Conservation (phyloP, 148 eudicot genomes). For the Amaranthus hypochondriacus region DNA sequence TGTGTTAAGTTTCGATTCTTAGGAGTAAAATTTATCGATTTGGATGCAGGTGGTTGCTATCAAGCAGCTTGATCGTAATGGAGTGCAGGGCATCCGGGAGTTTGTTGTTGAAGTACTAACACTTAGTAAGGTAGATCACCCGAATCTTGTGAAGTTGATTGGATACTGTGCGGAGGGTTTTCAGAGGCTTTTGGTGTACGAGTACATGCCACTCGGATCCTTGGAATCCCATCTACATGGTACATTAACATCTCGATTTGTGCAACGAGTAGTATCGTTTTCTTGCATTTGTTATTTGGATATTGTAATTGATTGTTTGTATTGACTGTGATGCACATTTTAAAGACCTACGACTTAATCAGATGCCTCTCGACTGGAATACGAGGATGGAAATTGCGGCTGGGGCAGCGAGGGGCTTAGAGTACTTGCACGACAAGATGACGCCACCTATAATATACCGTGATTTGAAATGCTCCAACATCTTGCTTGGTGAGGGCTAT, state of each 20-base stretch:
- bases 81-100: constrained; percentile 68
- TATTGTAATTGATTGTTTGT: background rate
- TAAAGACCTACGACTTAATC: constrained; percentile 35
- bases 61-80: constrained; percentile 72
- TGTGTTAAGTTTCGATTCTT: background rate
- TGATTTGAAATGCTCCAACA: constrained; percentile 83
- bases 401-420: constrained; percentile 87
- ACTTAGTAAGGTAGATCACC: constrained; percentile 61
- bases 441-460: constrained; percentile 79
- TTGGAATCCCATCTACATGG: constrained; percentile 77
- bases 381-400: constrained; percentile 89
- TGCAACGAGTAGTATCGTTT: background rate
- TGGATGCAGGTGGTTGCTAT: constrained; percentile 61
- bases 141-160: constrained; percentile 76
- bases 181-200: constrained; percentile 80
- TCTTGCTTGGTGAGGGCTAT: constrained; percentile 66
- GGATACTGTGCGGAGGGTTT: constrained; percentile 89
- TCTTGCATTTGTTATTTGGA: background rate
- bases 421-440: constrained; percentile 76
- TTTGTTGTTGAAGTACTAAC: constrained; percentile 81
- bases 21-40: background rate
- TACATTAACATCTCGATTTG: constrained; percentile 17
- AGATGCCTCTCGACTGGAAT: constrained; percentile 63
- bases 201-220: constrained; percentile 83
- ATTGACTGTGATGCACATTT: background rate